phyloP scores from a whole-genome alignment of 352 stramenopile genomes.

The Globisporangium irregulare region DNA sequence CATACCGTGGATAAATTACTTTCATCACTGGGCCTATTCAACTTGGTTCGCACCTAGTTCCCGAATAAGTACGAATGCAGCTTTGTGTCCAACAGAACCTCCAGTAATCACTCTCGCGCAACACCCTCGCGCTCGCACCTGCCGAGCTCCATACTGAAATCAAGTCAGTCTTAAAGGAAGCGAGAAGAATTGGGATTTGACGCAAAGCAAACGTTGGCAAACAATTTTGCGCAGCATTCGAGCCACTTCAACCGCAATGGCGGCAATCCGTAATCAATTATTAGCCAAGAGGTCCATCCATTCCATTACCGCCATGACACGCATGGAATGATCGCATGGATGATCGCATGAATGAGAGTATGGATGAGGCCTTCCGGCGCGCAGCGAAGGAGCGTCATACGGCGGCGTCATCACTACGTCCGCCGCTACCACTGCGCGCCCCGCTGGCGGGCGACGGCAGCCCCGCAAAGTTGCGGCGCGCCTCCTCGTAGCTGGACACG shows the following conservation, averaged over 20 bases:
- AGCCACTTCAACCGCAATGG: background rate
- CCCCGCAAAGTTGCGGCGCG: slow-evolving; percentile 41
- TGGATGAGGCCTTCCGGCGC: too few relatives aligned
- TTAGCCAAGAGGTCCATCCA: background rate
- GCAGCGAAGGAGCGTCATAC: slow-evolving; percentile 12
- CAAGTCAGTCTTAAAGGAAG: background rate
- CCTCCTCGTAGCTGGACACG: slow-evolving; percentile 57
- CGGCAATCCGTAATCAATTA: background rate
- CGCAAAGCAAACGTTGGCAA: background rate
- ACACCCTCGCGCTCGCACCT: background rate
- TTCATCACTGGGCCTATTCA: background rate
- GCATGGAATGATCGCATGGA: background rate
- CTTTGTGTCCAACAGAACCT: background rate
- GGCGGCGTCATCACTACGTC: slow-evolving; percentile 8
- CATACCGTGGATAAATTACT: background rate
- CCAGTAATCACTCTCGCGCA: background rate
- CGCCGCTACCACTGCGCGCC: background rate
- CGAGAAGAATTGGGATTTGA: background rate
- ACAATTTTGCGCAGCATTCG: background rate
- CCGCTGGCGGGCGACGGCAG: slow-evolving; percentile 34
- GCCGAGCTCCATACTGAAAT: background rate
- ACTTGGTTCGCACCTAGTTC: background rate
- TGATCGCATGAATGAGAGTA: background rate
- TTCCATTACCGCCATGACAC: background rate
- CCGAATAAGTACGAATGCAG: too few relatives aligned